Evolutionary conservation across 768 basidiomycete genomes (phyloP), one percentile per base, ranked within the genome.

Genomic region (Tulasnella sp.): DNA sequence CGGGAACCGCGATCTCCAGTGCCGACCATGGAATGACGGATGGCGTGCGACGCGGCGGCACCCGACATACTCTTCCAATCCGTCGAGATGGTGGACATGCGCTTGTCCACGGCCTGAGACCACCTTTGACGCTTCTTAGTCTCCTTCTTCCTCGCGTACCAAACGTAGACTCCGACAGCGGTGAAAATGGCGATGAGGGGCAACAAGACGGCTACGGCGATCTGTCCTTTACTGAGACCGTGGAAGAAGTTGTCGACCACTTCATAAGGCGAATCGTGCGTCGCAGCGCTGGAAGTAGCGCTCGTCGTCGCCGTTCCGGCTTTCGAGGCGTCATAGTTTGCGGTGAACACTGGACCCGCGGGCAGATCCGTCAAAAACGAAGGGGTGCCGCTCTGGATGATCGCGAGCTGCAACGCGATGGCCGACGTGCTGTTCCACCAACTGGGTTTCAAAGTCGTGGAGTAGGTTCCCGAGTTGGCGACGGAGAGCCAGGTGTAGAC

Each of bases 351-450:
- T 2, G 72, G 72, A 29, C 71, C 72, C 23, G 69, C 56, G 24
- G 70, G 66, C 15, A 62, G 52, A 38, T 50, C 38, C n/a, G 69
- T 67, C 26, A 68, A 54, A 59, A 63, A 72, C 2, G 58, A 50
- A 11, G 60, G 60, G 4, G 58, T 58, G 38, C 69, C 70, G 27
- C 63, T 48, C 21, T 69, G 64, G 54, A 70, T 63, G 64, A 73
- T 69, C 43, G 45, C 61, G 43, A 71, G 61, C 45, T 73, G 68
- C 21, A 73, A 66, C n/a, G 63, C 44, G 13, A 70, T 70, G 42
- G 66, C 65, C 17, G 65, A 54, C 17, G 69, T 70, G 41, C 62
- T 62, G 60, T 70, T 71, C 72, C 72, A 73, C 71, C 71, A 73
- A 50, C 63, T 66, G 0, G 72, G 72, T n/a, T 65, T 61, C 24